Evolutionary conservation across 1,284 basidiomycete species (phyloP).

Genomic region (Fomitopsis pinicola): DNA sequence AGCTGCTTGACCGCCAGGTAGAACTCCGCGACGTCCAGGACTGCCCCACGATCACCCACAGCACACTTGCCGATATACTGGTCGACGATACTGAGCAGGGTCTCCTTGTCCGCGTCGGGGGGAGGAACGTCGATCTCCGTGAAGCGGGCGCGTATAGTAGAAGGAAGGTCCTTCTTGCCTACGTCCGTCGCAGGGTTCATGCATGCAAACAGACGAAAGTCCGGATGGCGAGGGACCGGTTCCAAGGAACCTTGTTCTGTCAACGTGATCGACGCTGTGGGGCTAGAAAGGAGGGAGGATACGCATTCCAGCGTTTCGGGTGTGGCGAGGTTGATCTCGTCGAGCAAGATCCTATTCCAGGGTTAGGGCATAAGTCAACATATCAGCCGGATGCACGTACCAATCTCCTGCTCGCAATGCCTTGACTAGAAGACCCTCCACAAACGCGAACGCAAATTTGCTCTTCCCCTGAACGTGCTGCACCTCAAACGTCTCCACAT

Average conservation of each 20-base stretch:
- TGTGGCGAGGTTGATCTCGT: slow-evolving; percentile 95
- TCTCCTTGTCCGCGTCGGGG: slow-evolving; percentile 91
- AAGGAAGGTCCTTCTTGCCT: slow-evolving; percentile 95
- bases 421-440: slow-evolving; percentile 95
- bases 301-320: slow-evolving; percentile 95
- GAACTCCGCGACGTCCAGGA: slow-evolving; percentile 91
- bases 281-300: slow-evolving; percentile 81
- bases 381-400: slow-evolving; percentile 43
- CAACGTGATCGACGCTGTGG: slow-evolving; percentile 85
- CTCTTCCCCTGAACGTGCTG: slow-evolving; percentile 83
- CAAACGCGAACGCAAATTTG: slow-evolving; percentile 91
- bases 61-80: slow-evolving; percentile 89
- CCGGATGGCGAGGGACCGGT: slow-evolving; percentile 86
- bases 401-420: slow-evolving; percentile 90
- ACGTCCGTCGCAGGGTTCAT: slow-evolving; percentile 99
- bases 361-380: background rate
- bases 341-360: slow-evolving; percentile 79
- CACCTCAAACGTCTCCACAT: slow-evolving; percentile 80
- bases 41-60: slow-evolving; percentile 82
- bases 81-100: slow-evolving; percentile 81
- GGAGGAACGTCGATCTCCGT: slow-evolving; percentile 95
- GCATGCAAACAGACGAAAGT: slow-evolving; percentile 96
- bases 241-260: slow-evolving; percentile 94
- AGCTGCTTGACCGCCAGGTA: slow-evolving; percentile 84
- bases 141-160: slow-evolving; percentile 87